Evolutionary conservation across 805 yeast species (phyloP).

Genomic region (Ogataea pilisensis): DNA sequence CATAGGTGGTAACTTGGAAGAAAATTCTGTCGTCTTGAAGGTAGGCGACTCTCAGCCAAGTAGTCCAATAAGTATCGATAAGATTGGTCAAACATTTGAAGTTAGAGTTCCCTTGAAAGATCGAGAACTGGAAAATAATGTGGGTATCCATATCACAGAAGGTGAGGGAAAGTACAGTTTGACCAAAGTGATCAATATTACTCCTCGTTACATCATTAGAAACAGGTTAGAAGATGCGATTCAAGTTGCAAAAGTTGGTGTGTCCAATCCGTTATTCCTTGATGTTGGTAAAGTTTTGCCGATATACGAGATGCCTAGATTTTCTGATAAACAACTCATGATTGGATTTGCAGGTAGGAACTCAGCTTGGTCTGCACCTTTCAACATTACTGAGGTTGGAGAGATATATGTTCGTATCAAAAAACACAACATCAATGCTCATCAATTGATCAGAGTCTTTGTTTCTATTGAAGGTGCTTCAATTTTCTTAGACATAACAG

Average conservation of each 20-base stretch:
- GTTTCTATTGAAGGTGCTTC: constrained; percentile 78
- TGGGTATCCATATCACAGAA: constrained; percentile 73
- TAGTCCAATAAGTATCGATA: constrained; percentile 75
- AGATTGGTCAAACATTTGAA: constrained; percentile 77
- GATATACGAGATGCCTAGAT: constrained; percentile 57
- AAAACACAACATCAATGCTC: constrained; percentile 56
- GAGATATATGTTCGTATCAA: constrained; percentile 68
- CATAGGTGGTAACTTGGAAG: constrained; percentile 35
- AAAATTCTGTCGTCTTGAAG: constrained; percentile 61
- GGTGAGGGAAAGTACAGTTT: constrained; percentile 81
- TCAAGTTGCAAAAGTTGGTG: constrained; percentile 64
- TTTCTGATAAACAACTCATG: constrained; percentile 54
- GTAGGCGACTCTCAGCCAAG: constrained; percentile 73
- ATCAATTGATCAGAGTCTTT: constrained; percentile 66
- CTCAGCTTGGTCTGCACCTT: constrained; percentile 83
- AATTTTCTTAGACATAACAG: constrained; percentile 66
- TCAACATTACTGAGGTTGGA: constrained; percentile 80
- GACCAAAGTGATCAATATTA: constrained; percentile 70
- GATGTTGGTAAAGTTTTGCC: constrained; percentile 49
- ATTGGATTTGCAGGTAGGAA: constrained; percentile 54
- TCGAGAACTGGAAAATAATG: constrained; percentile 56
- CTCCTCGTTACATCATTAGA: constrained; percentile 77
- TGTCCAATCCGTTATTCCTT: constrained; percentile 46
- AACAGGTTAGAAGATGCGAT: constrained; percentile 57
- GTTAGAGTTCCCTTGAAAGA: constrained; percentile 43